Evolutionary conservation across 1,284 basidiomycete species (phyloP), one percentile per base, ranked within the genome.

Genomic region (Albatrellus sp.): DNA sequence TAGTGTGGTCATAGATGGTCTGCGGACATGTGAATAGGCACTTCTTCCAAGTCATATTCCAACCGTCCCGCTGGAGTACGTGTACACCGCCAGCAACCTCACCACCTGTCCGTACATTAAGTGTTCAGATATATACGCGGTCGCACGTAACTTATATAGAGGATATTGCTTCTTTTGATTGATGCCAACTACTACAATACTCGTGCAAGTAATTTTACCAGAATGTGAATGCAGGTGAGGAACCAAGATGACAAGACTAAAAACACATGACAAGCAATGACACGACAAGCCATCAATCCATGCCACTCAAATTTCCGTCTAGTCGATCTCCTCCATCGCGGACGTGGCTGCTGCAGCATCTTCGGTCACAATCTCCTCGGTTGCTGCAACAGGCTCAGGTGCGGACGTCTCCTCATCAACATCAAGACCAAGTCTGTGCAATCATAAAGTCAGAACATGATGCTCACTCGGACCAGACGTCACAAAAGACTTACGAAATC

Each of bases 311-410:
- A n/a, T n/a, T 24, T 7, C 11, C 35, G 28, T 66, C 59, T 80
- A 88, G 60, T 88, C 85, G 53, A 87, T 88, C 70, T 87, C 83
- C 69, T 87, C 85, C 85, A 88, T 87, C 47, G 83, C 83, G 14
- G 83, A 86, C 32, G 78, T 72, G 42, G 80, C 68, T 11, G 73
- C 72, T 30, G 61, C 70, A 59, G 80, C 81, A 41, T 64, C 56
- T 46, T 72, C 62, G 19, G 71, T 64, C 36, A 67, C 70, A n/a
- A 64, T 59, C 11, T 55, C 60, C 35, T 51, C 46, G 11, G 58
- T 55, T 20, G 63, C 64, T 20, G 62, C 55, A 1, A 52, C 53
- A 36, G 56, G 46, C 43, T 65, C 65, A 19, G 64, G 61, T 50
- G 72, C 69, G n/a, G n/a, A n/a, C 53, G 79, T 77, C 33, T 81